phyloP scores from a whole-genome alignment of 805 yeast genomes.

The Pachysolen tannophilus region DNA sequence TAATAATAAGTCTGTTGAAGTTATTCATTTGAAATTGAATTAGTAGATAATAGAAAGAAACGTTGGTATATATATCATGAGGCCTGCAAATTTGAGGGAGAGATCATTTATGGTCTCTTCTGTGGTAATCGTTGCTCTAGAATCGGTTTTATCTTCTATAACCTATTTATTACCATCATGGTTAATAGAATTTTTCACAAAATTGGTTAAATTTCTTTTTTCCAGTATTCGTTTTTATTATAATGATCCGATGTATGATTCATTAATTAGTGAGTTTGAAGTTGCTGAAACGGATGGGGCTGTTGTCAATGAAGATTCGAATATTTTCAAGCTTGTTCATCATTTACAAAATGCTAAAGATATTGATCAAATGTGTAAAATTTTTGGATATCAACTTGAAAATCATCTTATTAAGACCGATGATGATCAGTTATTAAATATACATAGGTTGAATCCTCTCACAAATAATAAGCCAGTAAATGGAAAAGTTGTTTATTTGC shows the following conservation, averaged over 20 bases:
- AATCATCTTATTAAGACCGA: constrained; percentile 29
- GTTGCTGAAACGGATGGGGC: constrained; percentile 1
- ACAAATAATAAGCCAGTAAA: constrained; percentile 12
- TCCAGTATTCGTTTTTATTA: constrained; percentile 1
- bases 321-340: constrained; percentile 18
- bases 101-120: constrained; percentile 3
- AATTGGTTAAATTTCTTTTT: constrained; percentile 1
- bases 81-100: too few relatives aligned
- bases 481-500: constrained; percentile 63
- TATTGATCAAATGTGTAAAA: constrained; percentile 56
- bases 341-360: constrained; percentile 36
- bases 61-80: too few relatives aligned
- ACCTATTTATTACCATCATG: constrained; percentile 5
- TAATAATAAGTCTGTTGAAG: too few relatives aligned
- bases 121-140: constrained; percentile 1
- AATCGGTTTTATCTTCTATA: constrained; percentile 5
- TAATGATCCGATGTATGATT: constrained; percentile 1
- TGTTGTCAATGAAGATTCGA: neutral
- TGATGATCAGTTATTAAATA: constrained; percentile 30
- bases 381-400: constrained; percentile 38
- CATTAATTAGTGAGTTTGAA: constrained; percentile 6
- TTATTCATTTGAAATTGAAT: too few relatives aligned
- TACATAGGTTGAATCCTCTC: constrained; percentile 24
- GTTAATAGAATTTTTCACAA: constrained; percentile 4
- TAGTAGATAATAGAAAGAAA: too few relatives aligned